A percentile compares a stretch with the other conserved stretches of the same genome.
phyloP scores from a whole-genome alignment of 352 stramenopile species.

The Globisporangium radiosum region DNA sequence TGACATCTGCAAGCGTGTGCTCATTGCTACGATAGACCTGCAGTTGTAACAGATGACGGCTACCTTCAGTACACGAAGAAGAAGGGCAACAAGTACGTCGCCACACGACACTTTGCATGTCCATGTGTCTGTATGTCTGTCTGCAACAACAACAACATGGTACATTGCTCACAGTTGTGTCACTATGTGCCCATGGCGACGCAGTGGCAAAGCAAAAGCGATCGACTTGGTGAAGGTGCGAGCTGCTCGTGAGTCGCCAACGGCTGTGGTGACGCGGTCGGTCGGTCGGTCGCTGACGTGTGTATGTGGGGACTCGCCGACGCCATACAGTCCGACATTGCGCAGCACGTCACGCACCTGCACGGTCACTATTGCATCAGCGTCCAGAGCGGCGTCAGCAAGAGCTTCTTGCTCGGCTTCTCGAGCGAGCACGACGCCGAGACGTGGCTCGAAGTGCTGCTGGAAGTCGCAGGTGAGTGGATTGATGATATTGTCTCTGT shows the following conservation, averaged over 20 bases:
- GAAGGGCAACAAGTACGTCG: conserved; percentile 21
- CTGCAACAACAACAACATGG: too few species aligned
- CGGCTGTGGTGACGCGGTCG: not conserved
- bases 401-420: conserved; percentile 47
- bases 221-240: conserved; percentile 68
- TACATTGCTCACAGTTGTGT: too few species aligned
- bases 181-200: not conserved
- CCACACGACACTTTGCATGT: not conserved
- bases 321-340: conserved; percentile 31
- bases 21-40: conserved; percentile 20
- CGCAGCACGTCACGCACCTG: conserved; percentile 23
- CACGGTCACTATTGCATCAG: conserved; percentile 61
- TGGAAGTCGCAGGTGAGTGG: conserved; percentile 41
- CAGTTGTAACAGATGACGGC: conserved; percentile 51
- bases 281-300: not conserved
- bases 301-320: too few species aligned
- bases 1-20: not conserved
- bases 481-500: not conserved
- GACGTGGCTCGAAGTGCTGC: conserved; percentile 55
- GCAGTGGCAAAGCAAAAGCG: conserved; percentile 46
- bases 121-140: not conserved
- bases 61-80: conserved; percentile 74
- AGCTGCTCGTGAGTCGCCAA: not conserved
- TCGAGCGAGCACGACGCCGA: conserved; percentile 30
- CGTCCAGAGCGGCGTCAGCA: conserved; percentile 26